A percentile compares a stretch with the other conserved stretches of the same genome.
These are phyloP conservation scores for Calonectria pteridis DNA, from an alignment of 2,329 filamentous ascomycete genomes.

Conservation along the genomic window DNA sequence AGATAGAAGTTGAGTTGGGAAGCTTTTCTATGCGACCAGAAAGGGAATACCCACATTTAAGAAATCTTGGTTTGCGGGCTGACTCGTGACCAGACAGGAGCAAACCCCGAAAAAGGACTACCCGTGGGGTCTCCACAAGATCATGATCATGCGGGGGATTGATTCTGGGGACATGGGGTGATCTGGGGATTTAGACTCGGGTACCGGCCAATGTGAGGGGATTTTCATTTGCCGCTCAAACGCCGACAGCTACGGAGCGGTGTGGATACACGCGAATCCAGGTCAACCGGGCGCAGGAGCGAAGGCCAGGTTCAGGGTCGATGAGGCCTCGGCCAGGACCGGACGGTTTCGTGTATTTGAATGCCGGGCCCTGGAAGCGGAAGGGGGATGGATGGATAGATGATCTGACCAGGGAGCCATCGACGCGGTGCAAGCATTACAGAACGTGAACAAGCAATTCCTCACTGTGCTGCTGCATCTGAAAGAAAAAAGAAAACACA, in stretches of 20 bases:
- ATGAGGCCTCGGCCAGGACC: neutral
- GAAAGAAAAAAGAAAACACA: neutral
- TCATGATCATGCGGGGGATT: constrained; percentile 18
- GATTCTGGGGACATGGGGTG: constrained; percentile 19
- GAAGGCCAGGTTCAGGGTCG: neutral
- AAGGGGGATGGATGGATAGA: no score
- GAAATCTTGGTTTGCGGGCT: neutral
- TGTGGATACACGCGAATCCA: neutral
- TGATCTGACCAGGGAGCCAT: neutral
- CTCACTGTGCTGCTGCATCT: neutral
- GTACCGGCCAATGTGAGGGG: constrained; percentile 1
- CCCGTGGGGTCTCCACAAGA: constrained; percentile 20
- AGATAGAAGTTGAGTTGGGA: neutral
- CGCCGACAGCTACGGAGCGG: neutral
- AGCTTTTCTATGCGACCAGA: neutral
- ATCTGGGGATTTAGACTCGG: constrained; percentile 19
- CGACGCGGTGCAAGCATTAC: neutral
- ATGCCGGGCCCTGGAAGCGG: neutral
- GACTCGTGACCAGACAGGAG: neutral
- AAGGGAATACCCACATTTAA: constrained; percentile 12
- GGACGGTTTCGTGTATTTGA: constrained; percentile 6
- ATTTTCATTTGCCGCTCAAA: constrained; percentile 18
- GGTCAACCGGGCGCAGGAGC: neutral
- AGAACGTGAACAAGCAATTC: neutral
- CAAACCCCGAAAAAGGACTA: neutral